phyloP scores from a whole-genome alignment of 2,329 filamentous ascomycete genomes.

The Aspergillus tanneri region DNA sequence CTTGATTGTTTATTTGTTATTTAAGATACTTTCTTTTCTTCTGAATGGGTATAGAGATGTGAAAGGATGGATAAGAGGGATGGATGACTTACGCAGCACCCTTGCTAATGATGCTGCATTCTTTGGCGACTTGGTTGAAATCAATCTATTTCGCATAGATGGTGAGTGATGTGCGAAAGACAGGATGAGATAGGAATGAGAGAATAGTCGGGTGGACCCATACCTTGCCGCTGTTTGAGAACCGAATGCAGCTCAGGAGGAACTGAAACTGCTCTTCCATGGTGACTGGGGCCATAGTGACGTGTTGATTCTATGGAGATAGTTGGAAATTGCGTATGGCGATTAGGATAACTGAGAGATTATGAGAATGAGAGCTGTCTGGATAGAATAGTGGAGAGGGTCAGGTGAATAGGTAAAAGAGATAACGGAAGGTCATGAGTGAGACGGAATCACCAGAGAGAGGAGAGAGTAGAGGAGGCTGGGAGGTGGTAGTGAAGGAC shows the following conservation, averaged over 20 bases:
- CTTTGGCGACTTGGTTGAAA: constrained; percentile 63
- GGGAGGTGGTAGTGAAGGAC: too few species aligned
- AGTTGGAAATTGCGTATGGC: neutral
- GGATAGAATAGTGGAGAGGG: too few species aligned
- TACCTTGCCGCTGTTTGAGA: constrained; percentile 62
- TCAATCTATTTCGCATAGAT: too few species aligned
- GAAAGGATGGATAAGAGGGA: neutral
- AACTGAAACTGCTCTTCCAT: constrained; percentile 64
- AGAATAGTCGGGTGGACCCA: constrained; percentile 14
- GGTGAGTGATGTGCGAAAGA: neutral
- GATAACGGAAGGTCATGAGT: too few species aligned
- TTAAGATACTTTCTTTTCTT: neutral
- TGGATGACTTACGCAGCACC: constrained; percentile 64
- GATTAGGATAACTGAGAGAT: neutral
- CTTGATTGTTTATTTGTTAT: neutral
- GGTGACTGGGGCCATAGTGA: constrained; percentile 50
- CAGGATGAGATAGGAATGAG: neutral
- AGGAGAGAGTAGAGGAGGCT: too few species aligned
- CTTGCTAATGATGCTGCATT: constrained; percentile 63
- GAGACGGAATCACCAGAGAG: too few species aligned
- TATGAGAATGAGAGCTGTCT: too few species aligned
- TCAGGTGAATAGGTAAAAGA: too few species aligned
- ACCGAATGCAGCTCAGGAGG: constrained; percentile 63
- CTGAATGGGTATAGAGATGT: neutral
- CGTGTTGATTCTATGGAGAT: neutral